phyloP scores from a whole-genome alignment of 169 alveolate species.

The Plasmodium adleri region DNA sequence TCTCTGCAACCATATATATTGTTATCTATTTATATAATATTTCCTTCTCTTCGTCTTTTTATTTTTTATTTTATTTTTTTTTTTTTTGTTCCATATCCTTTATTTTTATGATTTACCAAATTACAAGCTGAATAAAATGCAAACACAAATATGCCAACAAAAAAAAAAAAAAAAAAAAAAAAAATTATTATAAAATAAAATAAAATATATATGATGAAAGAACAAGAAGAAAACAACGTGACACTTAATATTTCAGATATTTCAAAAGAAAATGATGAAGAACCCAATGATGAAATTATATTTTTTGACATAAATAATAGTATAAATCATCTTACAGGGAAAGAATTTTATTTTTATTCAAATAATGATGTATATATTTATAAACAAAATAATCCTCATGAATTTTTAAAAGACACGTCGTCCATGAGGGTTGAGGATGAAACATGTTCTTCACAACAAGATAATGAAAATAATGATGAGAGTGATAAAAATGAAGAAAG shows the following conservation, averaged over 20 bases:
- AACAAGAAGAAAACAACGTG: neutral
- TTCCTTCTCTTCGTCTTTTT: too few relatives aligned
- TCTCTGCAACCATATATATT: too few relatives aligned
- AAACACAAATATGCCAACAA: neutral
- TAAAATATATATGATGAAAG: conserved; percentile 1
- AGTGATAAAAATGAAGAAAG: neutral
- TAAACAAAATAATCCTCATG: conserved; percentile 3
- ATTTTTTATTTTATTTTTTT: too few relatives aligned
- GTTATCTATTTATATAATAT: too few relatives aligned
- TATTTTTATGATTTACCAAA: too few relatives aligned
- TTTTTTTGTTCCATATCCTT: too few relatives aligned
- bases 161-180: conserved; percentile 16
- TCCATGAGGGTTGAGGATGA: neutral
- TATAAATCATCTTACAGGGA: conserved; percentile 72
- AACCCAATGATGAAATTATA: conserved; percentile 16
- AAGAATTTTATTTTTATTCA: conserved; percentile 71
- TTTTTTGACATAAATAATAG: conserved; percentile 46
- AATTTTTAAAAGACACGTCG: neutral
- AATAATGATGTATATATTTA: conserved; percentile 37
- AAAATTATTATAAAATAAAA: neutral
- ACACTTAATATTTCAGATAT: neutral
- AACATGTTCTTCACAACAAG: neutral
- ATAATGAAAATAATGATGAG: neutral
- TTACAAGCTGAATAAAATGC: too few relatives aligned
- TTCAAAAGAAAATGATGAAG: conserved; percentile 42